Evolutionary conservation across 768 basidiomycete genomes (phyloP).

Genomic region (Lyophyllum semitale): DNA sequence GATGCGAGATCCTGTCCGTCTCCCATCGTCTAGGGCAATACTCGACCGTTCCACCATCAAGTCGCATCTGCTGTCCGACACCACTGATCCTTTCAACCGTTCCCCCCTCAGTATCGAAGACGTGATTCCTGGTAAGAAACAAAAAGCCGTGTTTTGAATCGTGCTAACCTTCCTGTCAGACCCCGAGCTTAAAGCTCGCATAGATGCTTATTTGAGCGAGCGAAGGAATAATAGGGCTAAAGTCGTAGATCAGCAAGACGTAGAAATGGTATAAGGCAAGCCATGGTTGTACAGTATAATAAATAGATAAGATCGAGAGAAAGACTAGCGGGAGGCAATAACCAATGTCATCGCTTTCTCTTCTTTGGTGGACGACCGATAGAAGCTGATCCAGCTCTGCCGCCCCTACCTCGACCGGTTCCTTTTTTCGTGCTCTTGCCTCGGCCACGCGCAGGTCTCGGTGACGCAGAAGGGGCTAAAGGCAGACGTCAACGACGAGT

Average conservation of each 20-base stretch:
- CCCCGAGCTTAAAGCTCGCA: constrained; percentile 69
- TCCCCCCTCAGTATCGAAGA: constrained; percentile 78
- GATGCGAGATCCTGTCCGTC: constrained; percentile 92
- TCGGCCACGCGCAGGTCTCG: constrained; percentile 37
- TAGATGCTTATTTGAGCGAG: constrained; percentile 70
- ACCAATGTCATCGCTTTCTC: constrained; percentile 41
- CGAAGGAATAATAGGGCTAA: constrained; percentile 42
- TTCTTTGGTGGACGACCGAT: constrained; percentile 43
- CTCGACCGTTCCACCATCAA: constrained; percentile 94
- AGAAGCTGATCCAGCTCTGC: constrained; percentile 27
- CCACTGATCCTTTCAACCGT: constrained; percentile 96
- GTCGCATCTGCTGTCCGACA: constrained; percentile 87
- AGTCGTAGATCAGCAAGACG: constrained; percentile 15
- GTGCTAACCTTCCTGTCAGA: constrained; percentile 38
- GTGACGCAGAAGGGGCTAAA: constrained; percentile 36
- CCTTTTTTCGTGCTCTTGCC: constrained; percentile 32
- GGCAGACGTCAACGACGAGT: constrained; percentile 4
- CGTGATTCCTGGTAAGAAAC: constrained; percentile 65
- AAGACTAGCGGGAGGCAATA: neutral
- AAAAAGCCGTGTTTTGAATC: constrained; percentile 11
- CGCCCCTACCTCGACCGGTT: constrained; percentile 16
- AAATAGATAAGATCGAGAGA: neutral
- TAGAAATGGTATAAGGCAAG: constrained; percentile 14
- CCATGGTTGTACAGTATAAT: constrained; percentile 12
- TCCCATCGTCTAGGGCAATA: constrained; percentile 79